Conservation (phyloP, 345 rosid species). For the Melaleuca quinquenervia region DNA sequence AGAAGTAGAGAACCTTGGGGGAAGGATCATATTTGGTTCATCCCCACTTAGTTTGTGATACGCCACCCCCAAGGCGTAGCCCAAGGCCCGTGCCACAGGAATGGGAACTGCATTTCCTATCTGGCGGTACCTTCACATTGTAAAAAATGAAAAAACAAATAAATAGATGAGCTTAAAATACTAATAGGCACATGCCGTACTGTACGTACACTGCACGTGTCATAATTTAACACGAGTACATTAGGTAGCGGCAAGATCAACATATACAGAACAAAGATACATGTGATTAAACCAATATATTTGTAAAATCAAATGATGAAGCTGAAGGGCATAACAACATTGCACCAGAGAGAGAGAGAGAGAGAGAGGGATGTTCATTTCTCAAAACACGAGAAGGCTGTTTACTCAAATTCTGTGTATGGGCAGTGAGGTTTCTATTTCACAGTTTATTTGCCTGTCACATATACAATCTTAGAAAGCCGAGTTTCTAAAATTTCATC, state of each 20-base stretch:
- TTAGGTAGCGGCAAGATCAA: neutral
- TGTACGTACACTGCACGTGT: neutral
- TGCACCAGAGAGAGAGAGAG: neutral
- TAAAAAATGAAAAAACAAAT: neutral
- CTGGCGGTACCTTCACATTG: constrained; percentile 59
- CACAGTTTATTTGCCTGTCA: neutral
- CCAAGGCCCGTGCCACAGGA: constrained; percentile 70
- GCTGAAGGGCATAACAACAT: neutral
- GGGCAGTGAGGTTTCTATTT: neutral
- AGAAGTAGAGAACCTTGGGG: constrained; percentile 65
- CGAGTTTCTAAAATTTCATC: neutral
- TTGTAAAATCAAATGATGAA: neutral
- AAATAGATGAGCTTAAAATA: neutral
- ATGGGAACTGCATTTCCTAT: constrained; percentile 87
- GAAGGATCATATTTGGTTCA: constrained; percentile 51
- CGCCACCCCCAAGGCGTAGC: constrained; percentile 70
- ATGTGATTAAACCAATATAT: neutral
- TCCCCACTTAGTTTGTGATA: constrained; percentile 26
- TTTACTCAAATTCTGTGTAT: neutral
- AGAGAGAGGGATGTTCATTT: neutral
- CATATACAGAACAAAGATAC: neutral
- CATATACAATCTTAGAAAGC: neutral
- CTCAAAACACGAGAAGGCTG: neutral
- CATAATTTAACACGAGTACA: neutral
- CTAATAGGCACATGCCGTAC: neutral